Conservation (phyloP, 352 stramenopile species). For the Phytophthora tubulina region DNA sequence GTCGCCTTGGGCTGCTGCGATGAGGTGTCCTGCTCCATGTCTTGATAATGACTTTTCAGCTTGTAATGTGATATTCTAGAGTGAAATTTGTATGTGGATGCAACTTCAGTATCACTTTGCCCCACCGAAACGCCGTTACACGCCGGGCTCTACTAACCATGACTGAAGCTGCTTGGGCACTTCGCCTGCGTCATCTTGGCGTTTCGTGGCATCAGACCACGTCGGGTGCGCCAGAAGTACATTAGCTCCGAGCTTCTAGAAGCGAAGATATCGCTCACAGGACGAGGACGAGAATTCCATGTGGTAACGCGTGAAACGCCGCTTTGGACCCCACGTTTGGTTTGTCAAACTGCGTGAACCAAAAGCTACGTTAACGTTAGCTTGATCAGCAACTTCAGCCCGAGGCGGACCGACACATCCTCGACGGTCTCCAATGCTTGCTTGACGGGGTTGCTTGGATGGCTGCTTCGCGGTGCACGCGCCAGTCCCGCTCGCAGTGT, state of each 20-base stretch:
- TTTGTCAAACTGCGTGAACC: constrained; percentile 16
- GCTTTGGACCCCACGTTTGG: neutral
- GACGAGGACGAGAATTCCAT: neutral
- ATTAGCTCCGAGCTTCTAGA: neutral
- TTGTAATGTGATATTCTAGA: neutral
- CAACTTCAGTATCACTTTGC: no score
- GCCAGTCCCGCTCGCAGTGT: constrained; percentile 26
- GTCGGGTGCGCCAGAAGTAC: neutral
- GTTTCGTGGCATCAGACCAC: neutral
- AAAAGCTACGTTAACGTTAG: neutral
- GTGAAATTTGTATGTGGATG: neutral
- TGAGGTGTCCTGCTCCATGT: constrained; percentile 27
- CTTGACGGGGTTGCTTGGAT: constrained; percentile 25
- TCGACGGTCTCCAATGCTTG: constrained; percentile 14
- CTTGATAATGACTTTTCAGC: neutral
- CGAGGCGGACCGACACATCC: constrained; percentile 24
- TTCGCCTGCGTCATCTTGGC: constrained; percentile 17
- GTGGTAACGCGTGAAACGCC: neutral
- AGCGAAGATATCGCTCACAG: constrained; percentile 7
- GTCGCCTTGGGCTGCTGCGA: constrained; percentile 21
- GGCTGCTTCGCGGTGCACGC: constrained; percentile 30
- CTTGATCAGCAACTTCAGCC: constrained; percentile 7
- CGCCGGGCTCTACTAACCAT: constrained; percentile 1
- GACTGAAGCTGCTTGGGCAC: neutral
- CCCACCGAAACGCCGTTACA: constrained; percentile 34